Evolutionary conservation across 78 protist species (phyloP), one percentile per base, ranked within the genome.

Genomic region (Mastigamoeba balamuthi): DNA sequence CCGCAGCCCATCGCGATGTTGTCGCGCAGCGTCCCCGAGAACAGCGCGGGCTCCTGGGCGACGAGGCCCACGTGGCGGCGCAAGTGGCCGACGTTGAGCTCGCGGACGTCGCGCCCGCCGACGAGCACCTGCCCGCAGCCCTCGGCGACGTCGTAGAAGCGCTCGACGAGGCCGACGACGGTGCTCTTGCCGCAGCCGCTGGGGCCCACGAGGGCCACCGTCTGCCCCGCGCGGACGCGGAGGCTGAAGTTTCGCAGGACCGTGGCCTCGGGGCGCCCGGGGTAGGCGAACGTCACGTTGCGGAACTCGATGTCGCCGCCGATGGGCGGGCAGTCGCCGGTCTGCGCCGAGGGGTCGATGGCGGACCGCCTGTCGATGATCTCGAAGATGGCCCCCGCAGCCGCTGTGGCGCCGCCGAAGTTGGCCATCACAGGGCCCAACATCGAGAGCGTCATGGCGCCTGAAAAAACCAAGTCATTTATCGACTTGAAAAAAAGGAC

Each of bases 101-200:
- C 4, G 94, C 97, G 1, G 36, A 48, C 40, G 73, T 87, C 80
- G 4, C 35, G 48, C 2, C 93, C 93, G 38, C 85, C n/a, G n/a
- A n/a, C n/a, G n/a, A n/a, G n/a, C n/a, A n/a, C n/a, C n/a, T n/a
- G n/a, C n/a, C n/a, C n/a, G 58, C 17, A 48, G 58, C 58, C 58
- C 17, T 17, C 17, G 3, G 43, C 25, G 38, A 79, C 85, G 48
- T 86, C 82, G 72, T 88, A 88, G 52, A 77, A 81, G 68, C 95
- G 58, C 39, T 69, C 77, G 2, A 88, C 27, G 17, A 88, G 85
- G 29, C 67, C 66, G 25, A 85, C 52, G 10, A 76, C 48, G 40
- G 94, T 93, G 36, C 85, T 66, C 75, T 92, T 93, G 36, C 98
- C 98, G 83, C 96, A 80, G 17, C 23, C 41, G 10, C 10, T 9